Percentiles rank a stretch among this genome's conserved stretches.
phyloP scores from a whole-genome alignment of 345 rosid species.

The Clarkia xantiana region DNA sequence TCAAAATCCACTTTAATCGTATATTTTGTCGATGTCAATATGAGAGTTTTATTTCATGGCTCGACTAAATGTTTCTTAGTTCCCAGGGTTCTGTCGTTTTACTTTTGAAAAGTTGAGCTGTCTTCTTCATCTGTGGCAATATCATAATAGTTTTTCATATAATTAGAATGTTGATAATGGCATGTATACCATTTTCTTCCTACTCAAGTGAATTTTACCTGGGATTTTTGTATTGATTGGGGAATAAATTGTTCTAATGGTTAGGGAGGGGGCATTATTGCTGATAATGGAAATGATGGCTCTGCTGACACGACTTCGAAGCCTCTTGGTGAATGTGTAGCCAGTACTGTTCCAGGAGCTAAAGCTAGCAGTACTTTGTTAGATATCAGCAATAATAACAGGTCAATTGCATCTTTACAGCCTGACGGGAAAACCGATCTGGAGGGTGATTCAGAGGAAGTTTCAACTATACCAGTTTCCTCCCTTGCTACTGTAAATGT shows the following conservation, averaged over 20 bases:
- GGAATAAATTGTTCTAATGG: slow-evolving; percentile 16
- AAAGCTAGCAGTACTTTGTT: slow-evolving; percentile 21
- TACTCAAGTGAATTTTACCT: too few relatives aligned
- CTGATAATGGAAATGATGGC: slow-evolving; percentile 19
- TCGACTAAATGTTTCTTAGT: too few relatives aligned
- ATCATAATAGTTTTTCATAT: too few relatives aligned
- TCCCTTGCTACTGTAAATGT: slow-evolving; percentile 4
- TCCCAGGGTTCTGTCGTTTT: too few relatives aligned
- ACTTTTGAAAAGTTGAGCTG: too few relatives aligned
- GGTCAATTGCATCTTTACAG: slow-evolving; percentile 14
- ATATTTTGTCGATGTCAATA: too few relatives aligned
- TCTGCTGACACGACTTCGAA: slow-evolving; percentile 23
- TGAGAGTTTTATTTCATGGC: too few relatives aligned
- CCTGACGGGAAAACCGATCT: slow-evolving; percentile 23
- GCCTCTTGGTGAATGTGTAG: slow-evolving; percentile 17
- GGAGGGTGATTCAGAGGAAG: slow-evolving; percentile 17
- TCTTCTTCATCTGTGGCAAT: too few relatives aligned
- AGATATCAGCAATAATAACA: slow-evolving; percentile 12
- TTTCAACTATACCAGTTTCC: slow-evolving; percentile 17
- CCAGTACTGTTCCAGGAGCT: slow-evolving; percentile 16
- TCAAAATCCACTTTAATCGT: too few relatives aligned
- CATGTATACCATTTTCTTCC: too few relatives aligned
- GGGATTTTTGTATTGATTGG: slow-evolving; percentile 10
- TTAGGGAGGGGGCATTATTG: slow-evolving; percentile 26
- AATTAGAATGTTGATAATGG: too few relatives aligned